Evolutionary conservation across 495 filamentous ascomycete species (phyloP).

Genomic region (Recurvomyces mirabilis): DNA sequence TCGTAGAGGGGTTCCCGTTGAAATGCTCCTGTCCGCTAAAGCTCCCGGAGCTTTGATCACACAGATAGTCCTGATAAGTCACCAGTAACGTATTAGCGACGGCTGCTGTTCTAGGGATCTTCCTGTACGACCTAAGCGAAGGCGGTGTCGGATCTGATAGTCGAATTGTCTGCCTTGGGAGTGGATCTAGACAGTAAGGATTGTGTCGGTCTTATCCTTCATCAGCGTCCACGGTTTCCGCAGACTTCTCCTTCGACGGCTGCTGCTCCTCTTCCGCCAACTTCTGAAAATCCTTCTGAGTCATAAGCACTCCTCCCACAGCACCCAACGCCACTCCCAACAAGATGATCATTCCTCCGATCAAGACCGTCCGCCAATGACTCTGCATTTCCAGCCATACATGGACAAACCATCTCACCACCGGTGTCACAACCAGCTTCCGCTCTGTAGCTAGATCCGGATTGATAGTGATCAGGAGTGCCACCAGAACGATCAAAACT

Average conservation of each 20-base stretch:
- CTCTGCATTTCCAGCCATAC: background rate
- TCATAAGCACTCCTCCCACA: background rate
- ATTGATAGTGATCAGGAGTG: conserved; percentile 22
- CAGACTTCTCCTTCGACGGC: background rate
- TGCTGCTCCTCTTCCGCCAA: background rate
- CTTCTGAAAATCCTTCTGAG: conserved; percentile 1
- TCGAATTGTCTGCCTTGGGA: no score
- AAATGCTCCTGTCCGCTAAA: no score
- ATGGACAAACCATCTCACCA: conserved; percentile 17
- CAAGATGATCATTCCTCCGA: background rate
- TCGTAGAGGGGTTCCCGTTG: no score
- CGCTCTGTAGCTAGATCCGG: conserved; percentile 24
- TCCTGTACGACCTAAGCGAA: no score
- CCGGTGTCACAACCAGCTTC: conserved; percentile 22
- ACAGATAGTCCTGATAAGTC: no score
- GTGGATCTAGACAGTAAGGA: no score
- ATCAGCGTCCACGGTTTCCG: background rate
- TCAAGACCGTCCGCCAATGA: background rate
- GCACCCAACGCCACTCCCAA: conserved; percentile 3
- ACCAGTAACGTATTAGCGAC: no score
- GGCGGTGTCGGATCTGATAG: no score
- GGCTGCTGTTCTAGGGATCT: no score
- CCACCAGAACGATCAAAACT: conserved; percentile 19
- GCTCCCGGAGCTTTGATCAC: no score
- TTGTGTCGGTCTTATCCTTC: no score